Evolutionary conservation across 176 grass and related monocot species (phyloP).

Genomic region (Rhipidocladum racemiflorum): DNA sequence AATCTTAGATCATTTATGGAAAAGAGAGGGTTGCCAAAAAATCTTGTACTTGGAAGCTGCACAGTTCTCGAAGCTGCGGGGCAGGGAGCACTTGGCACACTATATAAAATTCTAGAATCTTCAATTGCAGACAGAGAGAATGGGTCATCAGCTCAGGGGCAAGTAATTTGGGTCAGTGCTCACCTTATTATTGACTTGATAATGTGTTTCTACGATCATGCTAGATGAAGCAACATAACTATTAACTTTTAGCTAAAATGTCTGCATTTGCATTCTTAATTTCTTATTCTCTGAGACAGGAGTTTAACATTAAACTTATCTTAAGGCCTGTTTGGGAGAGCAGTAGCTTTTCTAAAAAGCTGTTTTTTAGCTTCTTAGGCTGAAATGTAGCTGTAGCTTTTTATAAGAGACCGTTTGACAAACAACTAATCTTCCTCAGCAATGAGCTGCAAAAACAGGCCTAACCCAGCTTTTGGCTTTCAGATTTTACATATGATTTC

Average conservation of each 20-base stretch:
- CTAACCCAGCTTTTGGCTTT: too few relatives aligned
- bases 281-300: not conserved
- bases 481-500: too few relatives aligned
- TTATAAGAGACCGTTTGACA: too few relatives aligned
- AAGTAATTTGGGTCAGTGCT: conserved; percentile 82
- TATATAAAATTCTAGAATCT: conserved; percentile 68
- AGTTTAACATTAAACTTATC: not conserved
- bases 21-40: conserved; percentile 77
- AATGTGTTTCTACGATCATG: conserved; percentile 17
- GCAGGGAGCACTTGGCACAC: conserved; percentile 60
- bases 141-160: conserved; percentile 44
- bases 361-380: too few relatives aligned
- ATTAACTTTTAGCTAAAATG: conserved; percentile 22
- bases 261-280: not conserved
- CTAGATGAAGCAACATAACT: not conserved
- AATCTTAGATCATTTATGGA: conserved; percentile 76
- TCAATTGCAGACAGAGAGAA: conserved; percentile 45
- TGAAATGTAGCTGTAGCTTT: too few relatives aligned
- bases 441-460: too few relatives aligned
- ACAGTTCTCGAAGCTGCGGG: conserved; percentile 88
- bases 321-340: too few relatives aligned
- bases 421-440: too few relatives aligned
- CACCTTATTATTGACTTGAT: conserved; percentile 12
- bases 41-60: conserved; percentile 77
- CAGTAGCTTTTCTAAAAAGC: too few relatives aligned